Evolutionary conservation across 192 early-diverging fungal species (phyloP).

Genomic region (Gamsiella multidivaricata): DNA sequence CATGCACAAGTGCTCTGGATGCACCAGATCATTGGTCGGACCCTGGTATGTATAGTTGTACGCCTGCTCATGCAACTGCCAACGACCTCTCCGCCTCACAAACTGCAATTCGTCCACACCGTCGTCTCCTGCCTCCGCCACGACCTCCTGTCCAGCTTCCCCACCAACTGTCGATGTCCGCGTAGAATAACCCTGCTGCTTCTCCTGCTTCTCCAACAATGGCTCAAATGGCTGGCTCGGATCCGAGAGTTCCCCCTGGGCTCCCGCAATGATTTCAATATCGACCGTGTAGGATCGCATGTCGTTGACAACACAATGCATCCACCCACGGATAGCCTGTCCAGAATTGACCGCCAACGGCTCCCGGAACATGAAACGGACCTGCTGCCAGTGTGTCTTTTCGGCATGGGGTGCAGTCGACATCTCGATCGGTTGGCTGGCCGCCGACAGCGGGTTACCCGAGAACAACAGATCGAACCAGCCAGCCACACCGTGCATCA

Average conservation of each 20-base stretch:
- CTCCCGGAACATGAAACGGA: conserved; percentile 91
- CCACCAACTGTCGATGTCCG: conserved; percentile 28
- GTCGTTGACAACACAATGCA: conserved; percentile 88
- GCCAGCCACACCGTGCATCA: conserved; percentile 94
- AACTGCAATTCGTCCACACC: conserved; percentile 54
- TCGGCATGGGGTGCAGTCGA: conserved; percentile 88
- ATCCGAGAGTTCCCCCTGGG: conserved; percentile 58
- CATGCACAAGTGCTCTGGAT: conserved; percentile 70
- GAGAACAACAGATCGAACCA: conserved; percentile 96
- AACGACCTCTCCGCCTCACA: conserved; percentile 72
- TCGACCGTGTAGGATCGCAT: conserved; percentile 92
- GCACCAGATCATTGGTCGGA: conserved; percentile 40
- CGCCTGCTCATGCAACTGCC: conserved; percentile 94
- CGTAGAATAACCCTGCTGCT: conserved; percentile 25
- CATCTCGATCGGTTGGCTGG: conserved; percentile 76
- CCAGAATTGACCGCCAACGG: conserved; percentile 95
- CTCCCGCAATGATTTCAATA: conserved; percentile 74
- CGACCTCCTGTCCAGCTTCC: conserved; percentile 5
- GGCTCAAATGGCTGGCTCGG: conserved; percentile 55
- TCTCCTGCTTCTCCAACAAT: conserved; percentile 48
- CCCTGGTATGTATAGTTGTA: conserved; percentile 78
- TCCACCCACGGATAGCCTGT: conserved; percentile 85
- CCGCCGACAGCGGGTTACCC: conserved; percentile 58
- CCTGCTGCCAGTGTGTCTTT: conserved; percentile 98
- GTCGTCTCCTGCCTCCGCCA: neutral